A percentile compares a stretch with the other conserved stretches of the same genome.
Evolutionary conservation across 2,329 filamentous ascomycete genomes (phyloP).

Genomic region (Cladorrhinum sp.): DNA sequence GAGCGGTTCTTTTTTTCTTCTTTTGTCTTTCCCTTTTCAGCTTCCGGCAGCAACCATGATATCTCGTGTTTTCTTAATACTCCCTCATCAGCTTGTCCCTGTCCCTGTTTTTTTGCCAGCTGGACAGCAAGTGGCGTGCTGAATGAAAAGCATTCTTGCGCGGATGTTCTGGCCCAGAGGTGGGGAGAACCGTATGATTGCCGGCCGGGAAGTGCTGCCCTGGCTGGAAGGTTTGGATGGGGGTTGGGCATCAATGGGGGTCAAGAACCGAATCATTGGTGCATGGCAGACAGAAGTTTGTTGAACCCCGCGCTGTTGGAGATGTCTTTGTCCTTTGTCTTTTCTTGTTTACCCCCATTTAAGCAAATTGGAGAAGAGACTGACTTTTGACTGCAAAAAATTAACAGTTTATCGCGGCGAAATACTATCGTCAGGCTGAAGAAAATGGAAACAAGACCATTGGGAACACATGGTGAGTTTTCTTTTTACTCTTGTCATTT

Average conservation of each 20-base stretch:
- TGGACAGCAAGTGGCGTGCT: background rate
- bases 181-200: background rate
- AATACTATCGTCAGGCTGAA: constrained; percentile 90
- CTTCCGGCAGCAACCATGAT: background rate
- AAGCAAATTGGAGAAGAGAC: background rate
- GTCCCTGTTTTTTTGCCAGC: background rate
- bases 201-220: background rate
- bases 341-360: background rate
- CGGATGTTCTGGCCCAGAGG: background rate
- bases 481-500: constrained; percentile 7
- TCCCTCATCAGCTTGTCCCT: too few relatives aligned
- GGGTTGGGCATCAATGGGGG: constrained; percentile 43
- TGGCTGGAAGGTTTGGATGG: background rate
- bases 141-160: background rate
- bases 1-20: background rate
- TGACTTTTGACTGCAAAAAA: background rate
- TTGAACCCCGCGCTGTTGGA: constrained; percentile 23
- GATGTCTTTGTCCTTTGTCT: background rate
- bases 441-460: constrained; percentile 83
- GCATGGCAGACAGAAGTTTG: background rate
- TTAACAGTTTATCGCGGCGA: constrained; percentile 76
- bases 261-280: constrained; percentile 31
- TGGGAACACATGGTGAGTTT: constrained; percentile 86
- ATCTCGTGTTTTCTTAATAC: background rate
- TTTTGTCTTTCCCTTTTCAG: background rate